A percentile compares a stretch with the other conserved stretches of the same genome.
Conservation (phyloP, 352 stramenopile genomes). For the Phytopythium litorale region DNA sequence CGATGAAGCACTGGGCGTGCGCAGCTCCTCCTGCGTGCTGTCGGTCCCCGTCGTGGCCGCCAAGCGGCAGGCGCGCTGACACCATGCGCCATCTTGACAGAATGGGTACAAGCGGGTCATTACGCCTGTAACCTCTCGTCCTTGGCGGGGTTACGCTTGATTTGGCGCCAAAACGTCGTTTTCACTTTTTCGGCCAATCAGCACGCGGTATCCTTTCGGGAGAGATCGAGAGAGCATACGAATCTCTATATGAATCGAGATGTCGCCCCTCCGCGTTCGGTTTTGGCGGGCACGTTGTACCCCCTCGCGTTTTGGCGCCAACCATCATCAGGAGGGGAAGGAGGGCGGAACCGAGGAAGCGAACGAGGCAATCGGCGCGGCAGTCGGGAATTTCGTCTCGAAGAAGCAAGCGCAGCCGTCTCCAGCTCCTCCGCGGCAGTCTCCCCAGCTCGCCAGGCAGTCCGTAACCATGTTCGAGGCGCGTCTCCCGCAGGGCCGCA, state of each 20-base stretch:
- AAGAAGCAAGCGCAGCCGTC: not conserved
- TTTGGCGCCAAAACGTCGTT: slow-evolving; percentile 4
- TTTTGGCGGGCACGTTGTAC: slow-evolving; percentile 1
- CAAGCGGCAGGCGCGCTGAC: not conserved
- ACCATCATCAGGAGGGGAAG: slow-evolving; percentile 12
- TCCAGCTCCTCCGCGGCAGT: not conserved
- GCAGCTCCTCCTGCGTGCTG: slow-evolving; percentile 1
- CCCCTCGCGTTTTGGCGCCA: slow-evolving; percentile 27
- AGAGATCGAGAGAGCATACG: not conserved
- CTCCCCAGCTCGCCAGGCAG: not conserved
- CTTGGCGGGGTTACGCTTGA: not conserved
- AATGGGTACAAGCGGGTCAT: not conserved
- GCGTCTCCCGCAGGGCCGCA: slow-evolving; percentile 92
- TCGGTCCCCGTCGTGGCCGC: not conserved
- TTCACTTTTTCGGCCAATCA: not conserved
- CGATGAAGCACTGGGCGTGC: not conserved
- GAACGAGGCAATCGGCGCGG: slow-evolving; percentile 6
- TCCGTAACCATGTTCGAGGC: slow-evolving; percentile 97
- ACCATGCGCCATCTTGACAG: not conserved
- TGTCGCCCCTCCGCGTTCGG: slow-evolving; percentile 11
- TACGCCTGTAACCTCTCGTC: not conserved
- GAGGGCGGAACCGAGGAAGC: slow-evolving; percentile 7
- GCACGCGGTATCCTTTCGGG: not conserved
- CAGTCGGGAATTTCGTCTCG: slow-evolving; percentile 42
- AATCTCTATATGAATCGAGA: not conserved